Base-by-base conservation (phyloP, 768 basidiomycete genomes). In the Leccinum disarticulatum region DNA sequence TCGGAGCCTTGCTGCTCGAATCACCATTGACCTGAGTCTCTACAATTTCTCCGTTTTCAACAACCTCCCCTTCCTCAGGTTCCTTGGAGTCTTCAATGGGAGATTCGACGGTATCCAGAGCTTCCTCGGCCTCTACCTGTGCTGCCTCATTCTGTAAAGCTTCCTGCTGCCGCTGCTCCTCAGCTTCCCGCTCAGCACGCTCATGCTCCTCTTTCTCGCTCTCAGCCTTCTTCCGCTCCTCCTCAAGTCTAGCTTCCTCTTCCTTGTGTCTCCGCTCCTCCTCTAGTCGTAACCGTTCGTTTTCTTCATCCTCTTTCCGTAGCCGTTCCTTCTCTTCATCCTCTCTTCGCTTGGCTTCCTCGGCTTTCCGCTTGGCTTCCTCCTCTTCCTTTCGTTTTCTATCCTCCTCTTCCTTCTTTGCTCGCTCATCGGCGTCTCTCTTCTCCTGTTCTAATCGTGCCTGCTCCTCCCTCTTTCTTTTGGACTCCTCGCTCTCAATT, bases 401-500 rank as follows among this genome's bases (percentile, higher is more conserved):
- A 50, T 80, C 76, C 56, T 74, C 71, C 41, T 71, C 70, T 36
- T 74, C 72, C 57, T 67, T 73, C 69, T 75, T 75, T 48, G 71
- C 69, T 22, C 72, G 75, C 52, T 75, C 73, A 65, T 76, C 73
- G 7, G 68, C 71, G 6, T 78, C 75, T 66, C 72, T 76, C 67
- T 77, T 75, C 54, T 76, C 72, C 56, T 74, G 67, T 61, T 76
- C 73, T 64, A 74, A 66, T 53, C 77, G 73, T 65, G 81, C 80
- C 58, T 78, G 77, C 22, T 78, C 80, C 57, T 63, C 81, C 11
- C 80, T 74, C 71, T 78, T 79, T 65, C 75, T 74, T 67, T 83
- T 83, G 28, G 82, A 80, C 55, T 84, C 81, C 67, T 79, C 79
- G 15, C 77, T 85, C 77, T 92, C 89, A 61, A 92, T 82, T 61